Percentiles rank a stretch among this genome's conserved stretches.
phyloP scores from a whole-genome alignment of 2,329 filamentous ascomycete species.

The Arthrobotrys iridis region DNA sequence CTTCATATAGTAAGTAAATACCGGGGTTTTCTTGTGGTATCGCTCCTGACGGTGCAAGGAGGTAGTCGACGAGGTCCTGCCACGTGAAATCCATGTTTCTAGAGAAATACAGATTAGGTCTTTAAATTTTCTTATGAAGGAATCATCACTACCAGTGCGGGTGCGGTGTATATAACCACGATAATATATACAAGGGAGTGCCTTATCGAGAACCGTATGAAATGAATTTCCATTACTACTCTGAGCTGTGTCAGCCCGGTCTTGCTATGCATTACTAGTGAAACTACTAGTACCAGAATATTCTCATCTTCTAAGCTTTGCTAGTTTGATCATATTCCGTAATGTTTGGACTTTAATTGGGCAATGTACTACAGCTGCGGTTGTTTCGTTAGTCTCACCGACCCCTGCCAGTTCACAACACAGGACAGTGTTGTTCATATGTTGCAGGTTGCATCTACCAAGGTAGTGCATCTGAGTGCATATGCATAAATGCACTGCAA shows the following conservation, averaged over 20 bases:
- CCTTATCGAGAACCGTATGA: neutral
- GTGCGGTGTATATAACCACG: neutral
- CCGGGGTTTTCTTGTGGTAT: neutral
- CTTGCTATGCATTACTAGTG: neutral
- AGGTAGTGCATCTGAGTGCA: slow-evolving; percentile 13
- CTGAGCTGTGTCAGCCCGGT: neutral
- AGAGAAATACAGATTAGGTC: neutral
- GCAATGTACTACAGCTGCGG: neutral
- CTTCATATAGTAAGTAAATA: slow-evolving; percentile 24
- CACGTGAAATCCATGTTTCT: slow-evolving; percentile 19
- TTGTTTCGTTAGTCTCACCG: no score
- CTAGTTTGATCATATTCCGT: neutral
- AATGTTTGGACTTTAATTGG: slow-evolving; percentile 3
- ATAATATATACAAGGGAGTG: neutral
- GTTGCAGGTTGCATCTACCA: slow-evolving; percentile 16
- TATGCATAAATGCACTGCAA: slow-evolving; percentile 7
- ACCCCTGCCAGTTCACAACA: no score
- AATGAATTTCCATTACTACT: neutral
- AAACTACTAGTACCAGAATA: neutral
- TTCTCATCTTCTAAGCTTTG: neutral
- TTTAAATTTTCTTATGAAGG: neutral
- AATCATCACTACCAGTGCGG: neutral
- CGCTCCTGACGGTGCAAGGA: slow-evolving; percentile 7
- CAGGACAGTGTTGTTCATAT: neutral
- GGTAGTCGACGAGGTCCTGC: slow-evolving; percentile 22